phyloP scores from a whole-genome alignment of 2,329 filamentous ascomycete species.

The Talaromyces marneffei region DNA sequence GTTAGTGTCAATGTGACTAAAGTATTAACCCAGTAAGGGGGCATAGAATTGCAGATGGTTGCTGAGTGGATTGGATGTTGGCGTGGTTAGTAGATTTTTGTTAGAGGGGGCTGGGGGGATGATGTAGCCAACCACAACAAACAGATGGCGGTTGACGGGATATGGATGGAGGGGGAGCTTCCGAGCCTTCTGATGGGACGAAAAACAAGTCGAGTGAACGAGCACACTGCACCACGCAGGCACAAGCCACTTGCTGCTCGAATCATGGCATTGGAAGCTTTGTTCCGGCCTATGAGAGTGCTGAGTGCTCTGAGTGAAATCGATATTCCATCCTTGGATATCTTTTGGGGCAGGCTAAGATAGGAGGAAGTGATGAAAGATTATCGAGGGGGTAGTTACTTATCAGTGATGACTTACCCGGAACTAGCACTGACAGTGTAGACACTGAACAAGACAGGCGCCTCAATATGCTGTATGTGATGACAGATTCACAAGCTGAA shows the following conservation, averaged over 20 bases:
- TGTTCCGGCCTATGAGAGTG: neutral
- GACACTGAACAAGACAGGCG: neutral
- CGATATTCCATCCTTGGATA: neutral
- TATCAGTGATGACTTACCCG: conserved; percentile 5
- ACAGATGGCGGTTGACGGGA: conserved; percentile 1
- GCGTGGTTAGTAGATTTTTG: conserved; percentile 5
- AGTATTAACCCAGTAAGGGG: conserved; percentile 8
- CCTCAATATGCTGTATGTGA: neutral
- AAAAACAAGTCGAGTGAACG: conserved; percentile 5
- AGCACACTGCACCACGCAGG: conserved; percentile 23
- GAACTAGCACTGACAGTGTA: neutral
- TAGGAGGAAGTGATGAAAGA: neutral
- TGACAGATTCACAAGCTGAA: neutral
- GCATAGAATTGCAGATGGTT: neutral
- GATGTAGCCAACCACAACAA: conserved; percentile 13
- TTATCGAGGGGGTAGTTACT: neutral
- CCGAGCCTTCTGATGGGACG: conserved; percentile 7
- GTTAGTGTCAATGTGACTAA: conserved; percentile 7
- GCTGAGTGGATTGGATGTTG: neutral
- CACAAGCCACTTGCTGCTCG: conserved; percentile 22
- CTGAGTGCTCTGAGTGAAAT: neutral
- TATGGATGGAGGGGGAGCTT: conserved; percentile 13
- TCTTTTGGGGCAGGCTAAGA: neutral
- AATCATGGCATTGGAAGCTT: neutral
- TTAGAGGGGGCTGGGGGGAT: conserved; percentile 12